Percentiles rank a stretch among this genome's conserved stretches.
Evolutionary conservation across 768 basidiomycete genomes (phyloP).

Genomic region (Agrocybe praecox): DNA sequence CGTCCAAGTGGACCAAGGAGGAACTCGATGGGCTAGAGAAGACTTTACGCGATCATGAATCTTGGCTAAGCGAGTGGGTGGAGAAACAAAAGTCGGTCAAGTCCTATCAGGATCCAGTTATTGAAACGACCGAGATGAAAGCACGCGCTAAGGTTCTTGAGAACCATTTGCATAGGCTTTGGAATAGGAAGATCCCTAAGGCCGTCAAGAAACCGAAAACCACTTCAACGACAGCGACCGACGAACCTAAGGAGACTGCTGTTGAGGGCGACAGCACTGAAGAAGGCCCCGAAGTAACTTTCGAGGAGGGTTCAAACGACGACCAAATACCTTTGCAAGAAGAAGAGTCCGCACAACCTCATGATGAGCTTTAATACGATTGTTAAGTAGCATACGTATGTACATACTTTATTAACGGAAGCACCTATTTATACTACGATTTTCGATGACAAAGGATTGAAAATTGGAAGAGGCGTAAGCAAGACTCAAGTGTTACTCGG

Average conservation of each 20-base stretch:
- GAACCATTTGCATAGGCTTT: slow-evolving; percentile 67
- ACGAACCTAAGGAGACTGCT: slow-evolving; percentile 19
- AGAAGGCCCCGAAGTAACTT: slow-evolving; percentile 2
- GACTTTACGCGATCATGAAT: slow-evolving; percentile 75
- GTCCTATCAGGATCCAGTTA: slow-evolving; percentile 81
- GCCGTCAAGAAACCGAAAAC: slow-evolving; percentile 50
- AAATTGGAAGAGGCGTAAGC: too few species aligned
- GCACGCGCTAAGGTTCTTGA: slow-evolving; percentile 81
- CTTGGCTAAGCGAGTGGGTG: slow-evolving; percentile 82
- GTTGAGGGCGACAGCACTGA: not conserved
- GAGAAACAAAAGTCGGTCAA: slow-evolving; percentile 80
- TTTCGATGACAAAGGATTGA: not conserved
- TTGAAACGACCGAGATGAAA: slow-evolving; percentile 85
- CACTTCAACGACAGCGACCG: slow-evolving; percentile 25
- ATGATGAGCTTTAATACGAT: slow-evolving; percentile 25
- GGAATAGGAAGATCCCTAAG: slow-evolving; percentile 71
- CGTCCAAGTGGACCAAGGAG: slow-evolving; percentile 82
- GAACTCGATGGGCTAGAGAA: slow-evolving; percentile 83
- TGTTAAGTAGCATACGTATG: slow-evolving; percentile 2
- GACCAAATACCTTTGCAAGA: slow-evolving; percentile 16
- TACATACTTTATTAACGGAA: slow-evolving; percentile 12
- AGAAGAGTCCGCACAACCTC: not conserved
- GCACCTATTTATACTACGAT: slow-evolving; percentile 6
- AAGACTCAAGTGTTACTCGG: too few species aligned
- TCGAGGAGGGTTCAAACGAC: slow-evolving; percentile 11